These are phyloP conservation scores for Rhodosporidiobolus odoratus DNA, from an alignment of 768 basidiomycete species.

Conservation along the genomic window DNA sequence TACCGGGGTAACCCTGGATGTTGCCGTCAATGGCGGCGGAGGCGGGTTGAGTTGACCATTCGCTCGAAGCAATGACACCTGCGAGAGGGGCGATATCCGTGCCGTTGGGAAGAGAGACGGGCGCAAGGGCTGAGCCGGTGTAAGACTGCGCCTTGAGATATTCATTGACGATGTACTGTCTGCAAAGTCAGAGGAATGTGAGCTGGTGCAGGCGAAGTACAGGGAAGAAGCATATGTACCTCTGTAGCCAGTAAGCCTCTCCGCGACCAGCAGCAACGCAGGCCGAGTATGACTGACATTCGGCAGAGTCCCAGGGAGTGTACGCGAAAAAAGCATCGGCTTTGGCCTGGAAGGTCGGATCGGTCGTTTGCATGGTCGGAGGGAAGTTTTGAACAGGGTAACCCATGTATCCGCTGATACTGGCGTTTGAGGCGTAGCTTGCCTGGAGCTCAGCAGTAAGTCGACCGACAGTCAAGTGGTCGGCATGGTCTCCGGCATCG, in stretches of 20 bases:
- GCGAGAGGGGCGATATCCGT: constrained; percentile 22
- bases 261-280: constrained; percentile 22
- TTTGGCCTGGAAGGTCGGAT: constrained; percentile 19
- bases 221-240: not conserved
- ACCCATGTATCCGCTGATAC: constrained; percentile 25
- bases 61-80: constrained; percentile 18
- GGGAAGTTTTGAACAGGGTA: constrained; percentile 21
- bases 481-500: constrained; percentile 15
- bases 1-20: constrained; percentile 30
- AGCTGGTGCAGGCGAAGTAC: not conserved
- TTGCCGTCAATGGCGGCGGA: constrained; percentile 29
- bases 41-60: not conserved
- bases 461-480: constrained; percentile 14
- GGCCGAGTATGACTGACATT: constrained; percentile 27
- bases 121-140: constrained; percentile 15
- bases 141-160: constrained; percentile 18
- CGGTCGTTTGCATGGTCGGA: constrained; percentile 21
- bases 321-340: constrained; percentile 37
- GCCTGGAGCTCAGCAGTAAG: not conserved
- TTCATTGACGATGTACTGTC: constrained; percentile 32
- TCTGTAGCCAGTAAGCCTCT: constrained; percentile 30
- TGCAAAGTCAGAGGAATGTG: not conserved
- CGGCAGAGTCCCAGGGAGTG: constrained; percentile 36
- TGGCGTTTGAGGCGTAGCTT: constrained; percentile 5
- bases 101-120: constrained; percentile 8